Percentiles rank a stretch among this genome's conserved stretches.
Conservation (phyloP, 306 rosid species). For the Cucumis hystrix region DNA sequence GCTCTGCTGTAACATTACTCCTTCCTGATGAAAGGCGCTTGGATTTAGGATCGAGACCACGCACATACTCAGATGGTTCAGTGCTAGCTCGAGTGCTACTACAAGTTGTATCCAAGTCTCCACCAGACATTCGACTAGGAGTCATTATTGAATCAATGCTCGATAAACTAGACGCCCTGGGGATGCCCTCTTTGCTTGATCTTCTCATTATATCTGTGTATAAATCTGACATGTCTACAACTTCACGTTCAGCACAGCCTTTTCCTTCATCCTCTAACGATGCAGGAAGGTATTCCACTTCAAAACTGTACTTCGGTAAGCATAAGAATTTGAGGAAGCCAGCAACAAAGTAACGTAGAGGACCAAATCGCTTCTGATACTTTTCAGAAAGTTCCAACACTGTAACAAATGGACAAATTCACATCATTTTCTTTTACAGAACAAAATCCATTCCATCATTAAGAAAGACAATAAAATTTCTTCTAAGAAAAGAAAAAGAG, state of each 20-base stretch:
- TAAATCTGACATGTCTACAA: constrained; percentile 74
- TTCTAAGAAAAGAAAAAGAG: neutral
- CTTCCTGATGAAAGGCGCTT: constrained; percentile 81
- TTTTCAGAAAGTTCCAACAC: constrained; percentile 93
- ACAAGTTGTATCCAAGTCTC: constrained; percentile 61
- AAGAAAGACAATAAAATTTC: neutral
- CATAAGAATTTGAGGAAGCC: constrained; percentile 90
- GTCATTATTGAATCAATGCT: constrained; percentile 98
- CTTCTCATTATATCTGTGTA: constrained; percentile 77
- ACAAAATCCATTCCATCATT: neutral
- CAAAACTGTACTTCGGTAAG: constrained; percentile 85
- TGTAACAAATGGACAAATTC: constrained; percentile 20
- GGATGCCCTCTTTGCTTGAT: constrained; percentile 78
- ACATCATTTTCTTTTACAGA: neutral
- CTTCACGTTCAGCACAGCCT: constrained; percentile 44
- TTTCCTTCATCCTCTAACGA: constrained; percentile 68
- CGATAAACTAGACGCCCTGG: constrained; percentile 97
- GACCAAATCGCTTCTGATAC: constrained; percentile 95
- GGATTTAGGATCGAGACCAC: constrained; percentile 88
- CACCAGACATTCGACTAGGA: constrained; percentile 87
- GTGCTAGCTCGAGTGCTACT: constrained; percentile 70
- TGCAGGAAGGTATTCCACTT: constrained; percentile 91
- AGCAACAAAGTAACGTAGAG: constrained; percentile 92
- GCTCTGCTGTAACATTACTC: constrained; percentile 65
- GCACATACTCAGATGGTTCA: constrained; percentile 95